phyloP scores from a whole-genome alignment of 495 filamentous ascomycete species.

The Parachaetomium inaequale region DNA sequence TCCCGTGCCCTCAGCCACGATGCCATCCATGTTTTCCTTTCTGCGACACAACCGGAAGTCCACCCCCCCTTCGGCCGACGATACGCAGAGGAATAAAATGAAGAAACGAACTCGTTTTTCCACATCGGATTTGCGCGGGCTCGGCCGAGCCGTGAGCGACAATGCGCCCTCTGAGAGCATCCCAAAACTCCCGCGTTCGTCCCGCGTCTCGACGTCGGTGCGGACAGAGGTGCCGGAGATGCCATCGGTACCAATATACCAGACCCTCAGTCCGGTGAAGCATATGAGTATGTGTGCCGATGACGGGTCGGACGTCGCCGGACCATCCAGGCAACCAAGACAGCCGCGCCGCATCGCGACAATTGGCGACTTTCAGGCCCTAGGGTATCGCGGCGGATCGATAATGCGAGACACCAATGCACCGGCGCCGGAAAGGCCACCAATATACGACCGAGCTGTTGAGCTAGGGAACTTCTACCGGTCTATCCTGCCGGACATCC shows the following conservation, averaged over 20 bases:
- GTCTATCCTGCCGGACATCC: slow-evolving; percentile 21
- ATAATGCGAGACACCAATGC: not conserved
- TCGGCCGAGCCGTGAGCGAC: not conserved
- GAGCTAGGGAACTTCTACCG: slow-evolving; percentile 22
- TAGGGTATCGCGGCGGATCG: not conserved
- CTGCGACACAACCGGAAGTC: not conserved
- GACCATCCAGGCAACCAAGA: not conserved
- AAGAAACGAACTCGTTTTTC: not conserved
- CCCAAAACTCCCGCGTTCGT: slow-evolving; percentile 12
- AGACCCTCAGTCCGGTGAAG: slow-evolving; percentile 7
- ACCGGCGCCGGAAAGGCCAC: not conserved
- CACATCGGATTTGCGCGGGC: not conserved
- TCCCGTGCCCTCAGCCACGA: too few species aligned
- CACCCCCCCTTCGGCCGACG: not conserved
- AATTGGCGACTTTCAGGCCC: not conserved
- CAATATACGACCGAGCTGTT: slow-evolving; percentile 18
- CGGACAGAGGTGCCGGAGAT: slow-evolving; percentile 17
- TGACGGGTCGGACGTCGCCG: not conserved
- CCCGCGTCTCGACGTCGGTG: slow-evolving; percentile 6
- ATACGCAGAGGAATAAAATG: not conserved
- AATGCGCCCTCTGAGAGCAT: not conserved
- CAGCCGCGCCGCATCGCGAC: not conserved
- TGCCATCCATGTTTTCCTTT: not conserved
- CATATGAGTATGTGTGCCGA: not conserved
- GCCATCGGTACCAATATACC: slow-evolving; percentile 21